These are phyloP conservation scores for Picochlorum sp. DNA, from an alignment of 139 green algal species.

Conservation along the genomic window DNA sequence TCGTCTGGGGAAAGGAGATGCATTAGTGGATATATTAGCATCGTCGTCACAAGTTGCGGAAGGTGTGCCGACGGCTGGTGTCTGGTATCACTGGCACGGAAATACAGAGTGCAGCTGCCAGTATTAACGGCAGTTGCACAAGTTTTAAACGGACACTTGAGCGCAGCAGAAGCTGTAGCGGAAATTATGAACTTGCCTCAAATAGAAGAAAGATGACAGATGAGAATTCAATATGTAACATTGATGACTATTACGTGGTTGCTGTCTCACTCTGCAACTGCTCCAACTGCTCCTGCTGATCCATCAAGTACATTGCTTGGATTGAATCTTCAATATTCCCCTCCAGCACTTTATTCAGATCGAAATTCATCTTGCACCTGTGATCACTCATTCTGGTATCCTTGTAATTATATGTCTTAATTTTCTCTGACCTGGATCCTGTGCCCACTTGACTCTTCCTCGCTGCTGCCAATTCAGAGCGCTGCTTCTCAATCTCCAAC, in stretches of 20 bases:
- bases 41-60: slow-evolving; percentile 72
- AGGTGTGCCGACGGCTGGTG: slow-evolving; percentile 86
- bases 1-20: slow-evolving; percentile 81
- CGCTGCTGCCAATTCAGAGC: slow-evolving; percentile 54
- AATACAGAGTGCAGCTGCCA: slow-evolving; percentile 86
- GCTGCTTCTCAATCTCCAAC: slow-evolving; percentile 82
- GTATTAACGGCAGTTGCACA: slow-evolving; percentile 94
- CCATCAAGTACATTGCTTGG: slow-evolving; percentile 64
- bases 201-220: slow-evolving; percentile 70
- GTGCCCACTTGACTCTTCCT: slow-evolving; percentile 72
- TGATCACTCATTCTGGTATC: slow-evolving; percentile 88
- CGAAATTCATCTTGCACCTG: slow-evolving; percentile 91
- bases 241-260: neutral
- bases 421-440: slow-evolving; percentile 89
- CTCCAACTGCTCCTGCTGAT: slow-evolving; percentile 77
- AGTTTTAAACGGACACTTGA: slow-evolving; percentile 78
- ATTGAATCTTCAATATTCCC: slow-evolving; percentile 79
- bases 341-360: slow-evolving; percentile 73
- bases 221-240: slow-evolving; percentile 13
- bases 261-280: slow-evolving; percentile 40
- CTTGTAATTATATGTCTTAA: slow-evolving; percentile 99
- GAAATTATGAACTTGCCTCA: slow-evolving; percentile 95
- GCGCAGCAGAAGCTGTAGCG: slow-evolving; percentile 69
- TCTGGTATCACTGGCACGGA: slow-evolving; percentile 78
- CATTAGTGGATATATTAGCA: slow-evolving; percentile 80